Conservation (phyloP, 164 flowering plant species). For the Umbellularia californica region DNA sequence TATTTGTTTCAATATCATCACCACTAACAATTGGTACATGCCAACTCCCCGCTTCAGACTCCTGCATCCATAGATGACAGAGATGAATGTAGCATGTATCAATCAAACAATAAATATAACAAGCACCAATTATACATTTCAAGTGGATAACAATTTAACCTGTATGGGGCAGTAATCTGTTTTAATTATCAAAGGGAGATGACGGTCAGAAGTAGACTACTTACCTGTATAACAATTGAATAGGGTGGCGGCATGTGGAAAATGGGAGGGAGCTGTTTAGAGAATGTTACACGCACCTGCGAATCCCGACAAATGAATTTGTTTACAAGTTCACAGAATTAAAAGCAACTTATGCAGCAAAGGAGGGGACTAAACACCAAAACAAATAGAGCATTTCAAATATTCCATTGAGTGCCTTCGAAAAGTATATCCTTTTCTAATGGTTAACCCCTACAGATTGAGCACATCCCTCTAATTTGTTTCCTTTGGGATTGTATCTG, state of each 20-base stretch:
- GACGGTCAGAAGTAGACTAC: background rate
- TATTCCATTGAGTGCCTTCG: too few relatives aligned
- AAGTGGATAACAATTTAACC: background rate
- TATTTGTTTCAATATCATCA: conserved; percentile 55
- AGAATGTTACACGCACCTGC: conserved; percentile 56
- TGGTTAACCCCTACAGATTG: too few relatives aligned
- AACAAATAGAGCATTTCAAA: too few relatives aligned
- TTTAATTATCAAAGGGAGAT: too few relatives aligned
- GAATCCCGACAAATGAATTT: background rate
- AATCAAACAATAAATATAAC: too few relatives aligned
- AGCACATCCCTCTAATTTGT: too few relatives aligned
- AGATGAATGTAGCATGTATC: background rate
- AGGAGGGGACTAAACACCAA: too few relatives aligned
- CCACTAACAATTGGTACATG: conserved; percentile 68
- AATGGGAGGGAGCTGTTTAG: conserved; percentile 25
- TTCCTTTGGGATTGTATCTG: too few relatives aligned
- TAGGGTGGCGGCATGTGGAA: conserved; percentile 88
- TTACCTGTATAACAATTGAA: conserved; percentile 84
- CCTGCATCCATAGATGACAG: conserved; percentile 40
- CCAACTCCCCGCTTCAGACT: conserved; percentile 80
- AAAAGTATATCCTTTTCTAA: too few relatives aligned
- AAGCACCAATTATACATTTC: too few relatives aligned
- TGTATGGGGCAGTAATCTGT: background rate
- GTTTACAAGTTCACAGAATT: too few relatives aligned
- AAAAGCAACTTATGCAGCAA: too few relatives aligned